Evolutionary conservation across 768 basidiomycete genomes (phyloP), one percentile per base, ranked within the genome.

Genomic region (Suillus cothurnatus): DNA sequence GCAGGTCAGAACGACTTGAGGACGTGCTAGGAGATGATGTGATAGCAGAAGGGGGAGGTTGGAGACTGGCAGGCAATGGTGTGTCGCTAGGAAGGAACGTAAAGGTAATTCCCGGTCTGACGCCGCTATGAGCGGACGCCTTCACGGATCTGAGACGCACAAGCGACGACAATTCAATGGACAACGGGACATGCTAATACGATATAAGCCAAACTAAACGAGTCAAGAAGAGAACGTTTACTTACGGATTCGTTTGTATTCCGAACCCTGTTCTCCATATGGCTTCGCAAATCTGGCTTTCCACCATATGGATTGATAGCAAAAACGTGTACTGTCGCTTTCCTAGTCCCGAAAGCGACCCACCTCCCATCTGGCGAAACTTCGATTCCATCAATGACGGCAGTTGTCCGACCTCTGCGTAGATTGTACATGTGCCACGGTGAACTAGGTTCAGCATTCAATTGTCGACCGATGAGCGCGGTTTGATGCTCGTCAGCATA

Each of bases 301-400:
- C 93, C 90, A 1, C 92, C 93, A 64, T 88, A 88, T 5, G 92
- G 92, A 72, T 93, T 91, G 9, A 88, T 80, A 9, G 89, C 85
- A 71, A 93, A 94, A 0, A 94, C 77, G 76, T 94, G 92, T 26
- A 88, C 76, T 0, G 86, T 90, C 64, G 86, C 74, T 68, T 87
- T 87, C 71, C 79, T 71, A 45, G 89, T 92, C n/a, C 82, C 85
- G 41, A 93, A 75, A 3, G 86, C 92, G 21, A 87, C 74, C 90
- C 90, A 94, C 41, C 88, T 75, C 17, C 88, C 88, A 70, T 89
- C 88, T 3, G 73, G 67, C 49, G 76, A 72, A 7, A 72, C 66
- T 31, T 76, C 77, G 15, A 89, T 76, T 15, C 76, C 76, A 61
- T 88, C 85, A 17, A 94, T 83, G 6, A 85, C 76, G 6, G 88